Base-by-base conservation (phyloP, 306 rosid species). In the Sphenostylis stenocarpa region DNA sequence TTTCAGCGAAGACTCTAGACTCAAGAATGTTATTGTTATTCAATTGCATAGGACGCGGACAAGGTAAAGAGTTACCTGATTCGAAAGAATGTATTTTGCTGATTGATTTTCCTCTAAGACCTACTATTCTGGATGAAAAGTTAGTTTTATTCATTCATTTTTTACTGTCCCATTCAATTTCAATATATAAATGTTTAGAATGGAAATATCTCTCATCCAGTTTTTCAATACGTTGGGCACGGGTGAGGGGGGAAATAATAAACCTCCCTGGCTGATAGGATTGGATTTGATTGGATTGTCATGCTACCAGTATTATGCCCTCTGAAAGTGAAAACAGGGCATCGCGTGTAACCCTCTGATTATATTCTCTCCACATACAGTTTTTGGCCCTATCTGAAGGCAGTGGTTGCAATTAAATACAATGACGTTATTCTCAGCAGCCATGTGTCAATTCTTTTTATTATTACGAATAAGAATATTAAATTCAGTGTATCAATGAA, bases 241-340 rank as follows among this genome's bases (percentile, higher is more conserved):
- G 49, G 20, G 4, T 41, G 20, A 41, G 57, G 31, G 34, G 48
- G 16, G 19, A 66, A 62, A 34, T 47, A 67, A 13, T n/a, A 75
- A 52, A 20, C 6, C 31, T 60, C 55, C 36, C 39, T 14, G 15
- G 39, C 45, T 56, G 6, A 21, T 61, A 82, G 76, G 77, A 70
- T 69, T 77, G 78, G 73, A 73, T 69, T 77, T 73, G 77, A 70
- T 69, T 77, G 78, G 73, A 73, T 69, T 77, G 58, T 61, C 53
- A 63, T 51, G 24, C 4, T 10, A 21, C 3, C 41, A 33, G 3
- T 10, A 21, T 2, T 62, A 3, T 28, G n/a, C 21, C 51, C 29
- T 71, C 60, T 29, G 68, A 48, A 65, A 67, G 76, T 38, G 67
- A 57, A 45, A 74, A 70, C 34, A 20, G 45, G 62, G 81, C 3